A percentile compares a stretch with the other conserved stretches of the same genome.
These are phyloP conservation scores for Gnaphalium uliginosum DNA, from an alignment of 129 eudicot genomes.

Conservation along the genomic window DNA sequence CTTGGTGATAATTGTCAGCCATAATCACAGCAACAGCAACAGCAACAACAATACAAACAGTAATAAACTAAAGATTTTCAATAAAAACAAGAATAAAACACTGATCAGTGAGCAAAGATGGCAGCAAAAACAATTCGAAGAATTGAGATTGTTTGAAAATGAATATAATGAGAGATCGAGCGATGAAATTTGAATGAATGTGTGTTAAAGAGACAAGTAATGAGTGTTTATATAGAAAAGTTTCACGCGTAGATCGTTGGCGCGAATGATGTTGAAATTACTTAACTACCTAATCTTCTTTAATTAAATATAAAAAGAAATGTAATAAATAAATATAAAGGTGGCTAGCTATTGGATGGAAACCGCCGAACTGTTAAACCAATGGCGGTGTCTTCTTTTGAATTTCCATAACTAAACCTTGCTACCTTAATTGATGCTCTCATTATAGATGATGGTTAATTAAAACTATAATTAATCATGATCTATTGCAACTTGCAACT, in stretches of 20 bases:
- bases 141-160: neutral
- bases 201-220: constrained; percentile 17
- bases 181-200: constrained; percentile 24
- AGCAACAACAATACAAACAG: neutral
- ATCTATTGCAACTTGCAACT: too few relatives aligned
- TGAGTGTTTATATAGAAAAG: constrained; percentile 35
- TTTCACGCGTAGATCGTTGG: constrained; percentile 26
- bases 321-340: constrained; percentile 15
- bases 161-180: constrained; percentile 11
- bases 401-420: neutral
- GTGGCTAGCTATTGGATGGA: constrained; percentile 28
- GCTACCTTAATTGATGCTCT: neutral
- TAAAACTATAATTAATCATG: neutral
- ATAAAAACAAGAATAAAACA: constrained; percentile 7
- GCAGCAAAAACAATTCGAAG: neutral
- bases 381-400: constrained; percentile 8
- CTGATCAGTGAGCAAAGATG: neutral
- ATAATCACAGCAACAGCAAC: constrained; percentile 19
- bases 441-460: neutral
- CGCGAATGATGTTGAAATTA: constrained; percentile 14
- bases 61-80: neutral
- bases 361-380: constrained; percentile 6
- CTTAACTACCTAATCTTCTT: neutral
- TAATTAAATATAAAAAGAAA: neutral
- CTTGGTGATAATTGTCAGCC: constrained; percentile 35